phyloP scores from a whole-genome alignment of 768 basidiomycete genomes.

The Boletus tylopilopsis region DNA sequence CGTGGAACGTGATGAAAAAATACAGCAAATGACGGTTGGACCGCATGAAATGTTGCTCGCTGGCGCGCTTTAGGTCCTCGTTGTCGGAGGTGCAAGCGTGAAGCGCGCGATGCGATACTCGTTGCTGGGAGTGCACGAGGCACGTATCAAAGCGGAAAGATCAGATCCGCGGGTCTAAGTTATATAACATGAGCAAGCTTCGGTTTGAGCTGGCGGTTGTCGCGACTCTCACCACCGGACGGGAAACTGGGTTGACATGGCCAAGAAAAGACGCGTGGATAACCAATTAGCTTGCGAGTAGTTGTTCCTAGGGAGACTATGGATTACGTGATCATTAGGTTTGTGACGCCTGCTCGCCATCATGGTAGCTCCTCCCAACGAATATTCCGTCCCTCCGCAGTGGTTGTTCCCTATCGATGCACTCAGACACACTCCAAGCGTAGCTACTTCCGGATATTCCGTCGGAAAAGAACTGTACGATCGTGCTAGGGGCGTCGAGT shows the following conservation, averaged over 20 bases:
- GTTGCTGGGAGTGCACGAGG: conserved; percentile 23
- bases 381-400: conserved; percentile 41
- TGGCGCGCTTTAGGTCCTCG: no score
- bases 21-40: no score
- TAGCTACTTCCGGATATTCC: conserved; percentile 40
- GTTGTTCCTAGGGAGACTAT: conserved; percentile 3
- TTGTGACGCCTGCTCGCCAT: conserved; percentile 2
- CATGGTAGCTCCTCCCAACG: conserved; percentile 25
- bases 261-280: background rate
- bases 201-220: conserved; percentile 17
- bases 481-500: conserved; percentile 78
- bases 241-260: background rate
- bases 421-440: conserved; percentile 56
- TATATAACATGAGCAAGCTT: conserved; percentile 11
- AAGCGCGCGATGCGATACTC: conserved; percentile 8
- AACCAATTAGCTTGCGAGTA: background rate
- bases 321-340: conserved; percentile 27
- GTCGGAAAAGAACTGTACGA: conserved; percentile 73
- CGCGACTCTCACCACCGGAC: background rate
- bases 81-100: background rate
- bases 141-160: conserved; percentile 17
- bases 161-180: conserved; percentile 33
- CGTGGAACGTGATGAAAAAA: no score
- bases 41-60: no score
- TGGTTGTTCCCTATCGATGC: conserved; percentile 70